phyloP scores from a whole-genome alignment of 139 green algal genomes.

The Volvox africanus region DNA sequence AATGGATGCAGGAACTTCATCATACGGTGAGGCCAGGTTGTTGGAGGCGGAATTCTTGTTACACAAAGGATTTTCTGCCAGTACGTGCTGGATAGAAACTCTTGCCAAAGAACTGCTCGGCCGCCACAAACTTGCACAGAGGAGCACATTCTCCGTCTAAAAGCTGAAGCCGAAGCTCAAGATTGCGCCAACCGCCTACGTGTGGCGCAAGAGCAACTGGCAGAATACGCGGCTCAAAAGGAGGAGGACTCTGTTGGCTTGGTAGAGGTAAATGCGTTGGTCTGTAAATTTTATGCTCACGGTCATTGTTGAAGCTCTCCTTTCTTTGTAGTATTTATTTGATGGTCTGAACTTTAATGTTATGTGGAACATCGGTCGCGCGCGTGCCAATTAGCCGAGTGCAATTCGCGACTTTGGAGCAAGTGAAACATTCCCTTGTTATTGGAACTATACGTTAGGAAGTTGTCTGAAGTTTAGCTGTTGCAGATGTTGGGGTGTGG shows the following conservation, averaged over 20 bases:
- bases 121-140: constrained; percentile 62
- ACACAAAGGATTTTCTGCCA: neutral
- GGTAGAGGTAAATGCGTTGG: neutral
- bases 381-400: too few relatives aligned
- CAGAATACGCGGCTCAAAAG: constrained; percentile 83
- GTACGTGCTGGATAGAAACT: neutral
- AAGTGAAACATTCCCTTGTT: too few relatives aligned
- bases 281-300: too few relatives aligned
- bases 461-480: too few relatives aligned
- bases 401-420: too few relatives aligned
- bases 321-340: too few relatives aligned
- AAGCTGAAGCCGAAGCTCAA: constrained; percentile 80
- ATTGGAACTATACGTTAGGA: too few relatives aligned
- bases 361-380: too few relatives aligned
- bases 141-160: constrained; percentile 74
- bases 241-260: constrained; percentile 9
- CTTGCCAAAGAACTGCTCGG: neutral
- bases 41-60: too few relatives aligned
- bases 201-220: constrained; percentile 85
- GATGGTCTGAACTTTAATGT: too few relatives aligned
- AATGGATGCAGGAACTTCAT: neutral
- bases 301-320: too few relatives aligned
- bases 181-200: constrained; percentile 70
- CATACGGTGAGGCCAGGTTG: neutral
- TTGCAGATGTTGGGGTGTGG: too few relatives aligned